These are phyloP conservation scores for Syncephalastrum monosporum DNA, from an alignment of 371 early-diverging fungal species.

Conservation along the genomic window DNA sequence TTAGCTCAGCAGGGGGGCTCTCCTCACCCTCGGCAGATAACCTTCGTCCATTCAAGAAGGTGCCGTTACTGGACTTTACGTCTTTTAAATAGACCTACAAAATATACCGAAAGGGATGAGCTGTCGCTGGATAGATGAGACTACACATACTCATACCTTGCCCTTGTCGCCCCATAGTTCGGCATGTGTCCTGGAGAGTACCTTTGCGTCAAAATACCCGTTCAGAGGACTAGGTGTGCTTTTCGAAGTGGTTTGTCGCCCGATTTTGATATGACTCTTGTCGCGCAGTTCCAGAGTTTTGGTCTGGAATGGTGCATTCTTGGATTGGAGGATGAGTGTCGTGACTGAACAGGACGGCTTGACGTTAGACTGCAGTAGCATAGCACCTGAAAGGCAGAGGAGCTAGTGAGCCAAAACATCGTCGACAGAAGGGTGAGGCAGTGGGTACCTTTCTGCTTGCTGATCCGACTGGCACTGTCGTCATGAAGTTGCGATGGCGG, in stretches of 20 bases:
- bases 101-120: neutral
- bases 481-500: neutral
- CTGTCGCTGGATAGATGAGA: neutral
- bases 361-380: constrained; percentile 7
- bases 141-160: constrained; percentile 46
- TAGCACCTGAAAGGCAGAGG: neutral
- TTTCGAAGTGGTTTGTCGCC: constrained; percentile 71
- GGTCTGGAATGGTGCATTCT: constrained; percentile 58
- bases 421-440: neutral
- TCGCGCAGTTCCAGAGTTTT: constrained; percentile 68
- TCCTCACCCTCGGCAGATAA: constrained; percentile 70
- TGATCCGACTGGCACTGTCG: neutral
- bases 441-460: neutral
- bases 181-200: constrained; percentile 80
- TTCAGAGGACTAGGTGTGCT: constrained; percentile 66
- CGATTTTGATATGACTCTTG: constrained; percentile 61
- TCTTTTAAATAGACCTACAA: constrained; percentile 73
- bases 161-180: constrained; percentile 75
- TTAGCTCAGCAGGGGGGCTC: constrained; percentile 62
- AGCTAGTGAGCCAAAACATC: neutral
- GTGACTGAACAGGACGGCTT: constrained; percentile 1
- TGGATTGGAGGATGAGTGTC: constrained; percentile 59
- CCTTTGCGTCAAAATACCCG: constrained; percentile 88
- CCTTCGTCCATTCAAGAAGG: constrained; percentile 79
- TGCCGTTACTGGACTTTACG: constrained; percentile 83